Evolutionary conservation across 2,329 filamentous ascomycete species (phyloP), one percentile per base, ranked within the genome.

Genomic region (Colletotrichum orbiculare): DNA sequence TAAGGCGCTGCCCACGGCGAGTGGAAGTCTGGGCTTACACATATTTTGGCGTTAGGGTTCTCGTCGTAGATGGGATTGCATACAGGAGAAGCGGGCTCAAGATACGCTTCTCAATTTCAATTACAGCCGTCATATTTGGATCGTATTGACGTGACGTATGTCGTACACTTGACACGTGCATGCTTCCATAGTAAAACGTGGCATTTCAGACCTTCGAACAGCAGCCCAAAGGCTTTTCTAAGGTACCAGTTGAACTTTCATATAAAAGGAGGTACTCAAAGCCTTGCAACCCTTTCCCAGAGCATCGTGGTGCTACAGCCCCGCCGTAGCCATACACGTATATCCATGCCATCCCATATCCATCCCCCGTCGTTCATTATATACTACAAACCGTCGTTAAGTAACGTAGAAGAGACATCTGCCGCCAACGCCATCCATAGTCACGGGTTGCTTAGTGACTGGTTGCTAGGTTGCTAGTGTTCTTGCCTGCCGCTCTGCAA

Each of bases 361-460:
- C 56, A 53, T 63, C 39, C 63, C 47, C 59, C 38, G 15, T 49
- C 47, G 52, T 57, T 56, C 58, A 66, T 63, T 54, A 63, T 42
- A 25, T 63, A 57, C 37, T 12, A 63, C 42, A 66, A 57, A 42
- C 58, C 53, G 41, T 57, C 63, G 53, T 66, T 52, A 57, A 64
- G 57, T 64, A 50, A 54, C 42, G 49, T 54, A 60, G 52, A 64
- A 49, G 38, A 54, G 45, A 15, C 54, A 35, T 46, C 35, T 41
- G 57, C 57, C 57, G 25, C 62, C 62, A 64, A 64, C 57, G 57
- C 61, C 61, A 35, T 55, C 35, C 54, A 39, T 35, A 13, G 38
- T 45, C 39, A 41, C 17, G 39, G 25, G 62, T 17, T 33, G 34
- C 54, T 12, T 12, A 13, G 46, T 38, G n/a, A 61, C 35, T 34